Percentiles rank a stretch among this genome's conserved stretches.
Conservation (phyloP, 1,284 basidiomycete genomes). For the Ceratobasidium theobromae region DNA sequence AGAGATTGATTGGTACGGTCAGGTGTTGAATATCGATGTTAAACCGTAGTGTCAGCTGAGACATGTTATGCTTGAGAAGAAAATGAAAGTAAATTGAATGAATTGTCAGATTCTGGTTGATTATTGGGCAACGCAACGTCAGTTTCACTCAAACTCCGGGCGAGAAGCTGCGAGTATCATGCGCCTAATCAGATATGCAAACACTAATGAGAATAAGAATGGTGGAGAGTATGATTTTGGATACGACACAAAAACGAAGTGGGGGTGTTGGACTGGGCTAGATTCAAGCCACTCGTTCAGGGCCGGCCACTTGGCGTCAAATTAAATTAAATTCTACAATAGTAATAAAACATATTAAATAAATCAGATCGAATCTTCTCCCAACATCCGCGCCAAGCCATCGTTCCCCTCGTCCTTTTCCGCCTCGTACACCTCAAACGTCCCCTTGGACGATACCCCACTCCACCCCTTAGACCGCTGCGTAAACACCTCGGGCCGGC, state of each 20-base stretch:
- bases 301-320: neutral
- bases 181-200: too few species aligned
- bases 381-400: conserved; percentile 68
- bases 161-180: too few species aligned
- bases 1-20: conserved; percentile 51
- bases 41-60: neutral
- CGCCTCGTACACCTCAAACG: conserved; percentile 84
- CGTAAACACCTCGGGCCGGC: conserved; percentile 76
- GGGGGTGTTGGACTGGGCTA: too few species aligned
- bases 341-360: neutral
- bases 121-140: too few species aligned
- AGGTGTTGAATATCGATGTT: conserved; percentile 36
- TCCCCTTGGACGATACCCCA: conserved; percentile 45
- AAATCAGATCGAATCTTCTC: conserved; percentile 44
- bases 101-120: too few species aligned
- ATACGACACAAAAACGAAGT: too few species aligned
- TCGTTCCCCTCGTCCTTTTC: conserved; percentile 69
- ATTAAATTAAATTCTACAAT: neutral
- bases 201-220: too few species aligned
- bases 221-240: too few species aligned
- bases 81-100: too few species aligned
- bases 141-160: too few species aligned
- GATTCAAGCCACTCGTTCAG: too few species aligned
- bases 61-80: too few species aligned
- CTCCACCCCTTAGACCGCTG: conserved; percentile 81